A percentile compares a stretch with the other conserved stretches of the same genome.
Conservation (phyloP, 1,284 basidiomycete species). For the Trichosporon faecale region DNA sequence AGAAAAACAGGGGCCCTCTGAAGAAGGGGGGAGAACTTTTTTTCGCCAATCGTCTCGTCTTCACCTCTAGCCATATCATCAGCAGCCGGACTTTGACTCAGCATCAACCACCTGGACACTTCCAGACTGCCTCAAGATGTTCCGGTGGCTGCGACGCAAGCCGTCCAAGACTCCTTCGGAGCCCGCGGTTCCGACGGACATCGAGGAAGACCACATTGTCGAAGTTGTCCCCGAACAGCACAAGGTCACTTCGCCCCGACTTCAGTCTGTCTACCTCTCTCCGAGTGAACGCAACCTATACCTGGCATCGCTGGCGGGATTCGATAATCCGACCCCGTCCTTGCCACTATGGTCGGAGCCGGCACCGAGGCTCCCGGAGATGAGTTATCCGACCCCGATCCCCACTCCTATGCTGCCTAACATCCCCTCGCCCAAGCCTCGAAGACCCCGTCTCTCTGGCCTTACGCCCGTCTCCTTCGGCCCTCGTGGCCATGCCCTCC, state of each 20-base stretch:
- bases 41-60: neutral
- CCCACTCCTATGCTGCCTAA: conserved; percentile 10
- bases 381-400: conserved; percentile 10
- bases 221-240: conserved; percentile 11
- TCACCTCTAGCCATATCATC: neutral
- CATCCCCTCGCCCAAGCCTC: neutral
- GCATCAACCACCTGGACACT: neutral
- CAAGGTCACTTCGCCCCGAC: neutral
- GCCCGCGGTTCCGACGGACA: conserved; percentile 7
- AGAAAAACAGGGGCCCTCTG: neutral
- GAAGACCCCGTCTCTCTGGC: neutral
- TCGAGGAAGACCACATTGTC: neutral
- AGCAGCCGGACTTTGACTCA: neutral
- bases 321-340: conserved; percentile 27
- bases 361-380: conserved; percentile 33
- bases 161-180: conserved; percentile 11
- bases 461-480: neutral
- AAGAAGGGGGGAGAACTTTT: neutral
- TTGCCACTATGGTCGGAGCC: conserved; percentile 43
- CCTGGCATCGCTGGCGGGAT: conserved; percentile 40
- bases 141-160: conserved; percentile 12
- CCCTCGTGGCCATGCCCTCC: conserved; percentile 31
- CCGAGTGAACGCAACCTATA: conserved; percentile 44
- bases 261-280: conserved; percentile 15
- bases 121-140: neutral